Evolutionary conservation across 2,329 filamentous ascomycete species (phyloP), one percentile per base, ranked within the genome.

Genomic region (Pseudogymnoascus pannorum): DNA sequence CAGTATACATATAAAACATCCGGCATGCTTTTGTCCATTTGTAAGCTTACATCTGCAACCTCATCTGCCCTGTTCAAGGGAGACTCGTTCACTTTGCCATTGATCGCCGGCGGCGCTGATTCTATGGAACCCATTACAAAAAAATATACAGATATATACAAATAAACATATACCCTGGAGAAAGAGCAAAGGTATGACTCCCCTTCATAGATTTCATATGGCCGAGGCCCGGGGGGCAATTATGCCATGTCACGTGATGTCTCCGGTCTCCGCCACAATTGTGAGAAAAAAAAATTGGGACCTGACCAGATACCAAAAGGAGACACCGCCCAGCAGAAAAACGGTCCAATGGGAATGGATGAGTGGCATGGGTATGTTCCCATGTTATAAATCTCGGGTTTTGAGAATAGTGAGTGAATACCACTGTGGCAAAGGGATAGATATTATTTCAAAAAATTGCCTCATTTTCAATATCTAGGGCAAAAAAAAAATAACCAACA

Each of bases 21-120:
- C 33, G 26, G 22, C 24, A 33, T 64, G 20, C 26, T 16, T 40
- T 29, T 29, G 24, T 14, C 31, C 3, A 29, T 58, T 58, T 26
- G 31, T 36, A 26, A 58, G 71, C 77, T 75, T 69, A 78, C 78
- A 72, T 80, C 78, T 54, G 78, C 73, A 38, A 77, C 72, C 65
- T 80, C 78, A 59, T 73, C 74, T 29, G 77, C 77, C 62, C 77
- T 72, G 61, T 75, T 69, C 38, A 76, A 64, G 12, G 68, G 8
- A 68, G 61, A 48, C 64, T 60, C n/a, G 33, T 57, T 59, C 22
- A 36, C 26, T 14, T 9, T 57, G n/a, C 59, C 44, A 61, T 65
- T 64, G 35, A 36, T 44, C 40, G 62, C 16, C n/a, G 66, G 63
- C 12, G 66, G 35, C 11, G 60, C 57, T 22, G 48, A 59, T 58